phyloP scores from a whole-genome alignment of 1,139 yeast species.

The Blastobotrys raffinosifermentans region DNA sequence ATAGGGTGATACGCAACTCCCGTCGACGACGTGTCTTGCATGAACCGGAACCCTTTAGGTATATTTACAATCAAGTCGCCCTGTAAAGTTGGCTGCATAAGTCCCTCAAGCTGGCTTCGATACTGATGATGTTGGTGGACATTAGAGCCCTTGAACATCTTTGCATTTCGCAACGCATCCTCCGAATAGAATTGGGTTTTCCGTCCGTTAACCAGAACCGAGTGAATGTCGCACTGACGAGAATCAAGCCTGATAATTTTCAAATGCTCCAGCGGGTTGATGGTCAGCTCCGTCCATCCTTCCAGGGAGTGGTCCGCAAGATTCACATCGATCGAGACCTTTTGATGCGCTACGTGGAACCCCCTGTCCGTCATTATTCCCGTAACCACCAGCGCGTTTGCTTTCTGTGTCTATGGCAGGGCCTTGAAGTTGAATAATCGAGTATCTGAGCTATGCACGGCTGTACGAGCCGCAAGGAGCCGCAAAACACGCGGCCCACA shows the following conservation, averaged over 20 bases:
- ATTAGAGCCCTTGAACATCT: conserved; percentile 40
- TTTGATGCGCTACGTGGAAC: conserved; percentile 60
- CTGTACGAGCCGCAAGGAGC: no score
- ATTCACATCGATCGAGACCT: conserved; percentile 65
- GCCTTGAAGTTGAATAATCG: no score
- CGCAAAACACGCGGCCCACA: no score
- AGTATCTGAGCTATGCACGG: no score
- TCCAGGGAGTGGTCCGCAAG: conserved; percentile 43
- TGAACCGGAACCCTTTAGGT: conserved; percentile 63
- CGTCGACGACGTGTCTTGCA: conserved; percentile 23
- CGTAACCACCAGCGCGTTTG: no score
- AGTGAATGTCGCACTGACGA: conserved; percentile 62
- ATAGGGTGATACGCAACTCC: conserved; percentile 46
- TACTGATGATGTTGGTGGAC: conserved; percentile 60
- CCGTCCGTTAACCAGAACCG: conserved; percentile 58
- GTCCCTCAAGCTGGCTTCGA: conserved; percentile 54
- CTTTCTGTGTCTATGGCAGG: no score
- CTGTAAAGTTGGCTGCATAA: conserved; percentile 46
- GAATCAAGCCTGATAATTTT: conserved; percentile 68
- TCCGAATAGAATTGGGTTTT: conserved; percentile 46
- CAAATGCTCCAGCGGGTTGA: conserved; percentile 64
- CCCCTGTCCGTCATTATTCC: conserved; percentile 23
- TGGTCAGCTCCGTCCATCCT: conserved; percentile 82
- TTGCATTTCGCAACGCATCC: conserved; percentile 44
- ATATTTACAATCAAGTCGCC: conserved; percentile 67